Conservation (phyloP, 2,329 filamentous ascomycete genomes). For the Colletotrichum plurivorum region DNA sequence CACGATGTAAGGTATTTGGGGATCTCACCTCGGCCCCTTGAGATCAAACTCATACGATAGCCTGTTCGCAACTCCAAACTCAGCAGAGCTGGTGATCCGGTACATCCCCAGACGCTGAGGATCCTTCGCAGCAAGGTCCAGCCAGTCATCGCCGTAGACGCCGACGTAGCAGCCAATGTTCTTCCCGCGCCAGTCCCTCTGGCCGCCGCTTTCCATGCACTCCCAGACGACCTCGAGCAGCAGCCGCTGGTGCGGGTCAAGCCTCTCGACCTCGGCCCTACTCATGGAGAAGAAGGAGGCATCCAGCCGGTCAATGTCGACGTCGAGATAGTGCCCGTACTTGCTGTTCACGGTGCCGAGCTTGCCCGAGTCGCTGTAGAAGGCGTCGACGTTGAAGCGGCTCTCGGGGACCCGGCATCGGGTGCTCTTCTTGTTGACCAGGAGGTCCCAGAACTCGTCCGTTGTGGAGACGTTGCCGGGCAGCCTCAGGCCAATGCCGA, state of each 20-base stretch:
- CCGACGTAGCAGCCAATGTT: slow-evolving; percentile 49
- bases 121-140: slow-evolving; percentile 41
- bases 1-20: slow-evolving; percentile 44
- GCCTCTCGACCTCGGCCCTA: slow-evolving; percentile 46
- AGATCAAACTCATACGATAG: slow-evolving; percentile 50
- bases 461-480: slow-evolving; percentile 53
- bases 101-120: slow-evolving; percentile 42
- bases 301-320: slow-evolving; percentile 48
- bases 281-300: slow-evolving; percentile 46
- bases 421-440: slow-evolving; percentile 49
- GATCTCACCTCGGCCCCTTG: slow-evolving; percentile 49
- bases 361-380: slow-evolving; percentile 53
- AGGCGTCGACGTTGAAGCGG: slow-evolving; percentile 52
- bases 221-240: slow-evolving; percentile 51
- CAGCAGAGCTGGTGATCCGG: slow-evolving; percentile 40
- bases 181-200: slow-evolving; percentile 45
- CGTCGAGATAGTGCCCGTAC: slow-evolving; percentile 52
- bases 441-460: slow-evolving; percentile 54
- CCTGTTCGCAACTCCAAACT: slow-evolving; percentile 48
- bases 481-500: slow-evolving; percentile 59
- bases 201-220: slow-evolving; percentile 51
- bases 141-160: slow-evolving; percentile 48
- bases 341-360: slow-evolving; percentile 51
- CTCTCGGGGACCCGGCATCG: slow-evolving; percentile 45
- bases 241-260: slow-evolving; percentile 47